phyloP scores from a whole-genome alignment of 768 basidiomycete genomes.

The Naganishia randhawae region DNA sequence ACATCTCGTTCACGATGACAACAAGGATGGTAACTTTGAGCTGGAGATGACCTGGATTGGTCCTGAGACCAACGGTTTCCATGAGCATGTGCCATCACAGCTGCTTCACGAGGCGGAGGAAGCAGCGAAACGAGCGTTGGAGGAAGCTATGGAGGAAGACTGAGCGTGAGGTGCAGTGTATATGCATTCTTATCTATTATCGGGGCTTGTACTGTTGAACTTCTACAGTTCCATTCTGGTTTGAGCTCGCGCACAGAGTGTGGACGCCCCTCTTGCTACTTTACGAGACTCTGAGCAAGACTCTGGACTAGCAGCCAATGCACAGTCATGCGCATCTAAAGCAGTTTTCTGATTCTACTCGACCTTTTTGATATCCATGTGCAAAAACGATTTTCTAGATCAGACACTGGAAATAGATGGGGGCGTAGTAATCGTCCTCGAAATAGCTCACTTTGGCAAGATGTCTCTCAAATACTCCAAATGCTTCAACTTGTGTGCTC shows the following conservation, averaged over 20 bases:
- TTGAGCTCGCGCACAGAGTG: too few species aligned
- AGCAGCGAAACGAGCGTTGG: constrained; percentile 80
- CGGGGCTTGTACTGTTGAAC: neutral
- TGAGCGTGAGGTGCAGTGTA: constrained; percentile 23
- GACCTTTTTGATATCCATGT: too few species aligned
- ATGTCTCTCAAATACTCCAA: constrained; percentile 87
- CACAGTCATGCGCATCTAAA: neutral
- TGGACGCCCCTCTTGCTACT: too few species aligned
- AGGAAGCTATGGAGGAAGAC: constrained; percentile 56
- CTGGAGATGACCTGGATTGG: constrained; percentile 97
- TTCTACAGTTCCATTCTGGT: neutral
- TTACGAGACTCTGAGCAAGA: too few species aligned
- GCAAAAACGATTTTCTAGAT: neutral
- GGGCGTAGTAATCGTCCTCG: neutral
- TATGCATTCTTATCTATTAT: constrained; percentile 1
- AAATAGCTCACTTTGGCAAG: constrained; percentile 42
- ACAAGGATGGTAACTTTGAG: constrained; percentile 97
- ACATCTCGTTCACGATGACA: constrained; percentile 94
- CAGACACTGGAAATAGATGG: neutral
- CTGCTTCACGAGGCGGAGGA: constrained; percentile 77
- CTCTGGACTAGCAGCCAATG: neutral
- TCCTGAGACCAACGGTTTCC: constrained; percentile 71
- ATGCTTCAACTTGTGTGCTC: constrained; percentile 78
- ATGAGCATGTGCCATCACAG: constrained; percentile 79
- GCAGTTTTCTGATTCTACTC: constrained; percentile 7